Evolutionary conservation across 768 basidiomycete genomes (phyloP).

Genomic region (Leucocoprinus sp.): DNA sequence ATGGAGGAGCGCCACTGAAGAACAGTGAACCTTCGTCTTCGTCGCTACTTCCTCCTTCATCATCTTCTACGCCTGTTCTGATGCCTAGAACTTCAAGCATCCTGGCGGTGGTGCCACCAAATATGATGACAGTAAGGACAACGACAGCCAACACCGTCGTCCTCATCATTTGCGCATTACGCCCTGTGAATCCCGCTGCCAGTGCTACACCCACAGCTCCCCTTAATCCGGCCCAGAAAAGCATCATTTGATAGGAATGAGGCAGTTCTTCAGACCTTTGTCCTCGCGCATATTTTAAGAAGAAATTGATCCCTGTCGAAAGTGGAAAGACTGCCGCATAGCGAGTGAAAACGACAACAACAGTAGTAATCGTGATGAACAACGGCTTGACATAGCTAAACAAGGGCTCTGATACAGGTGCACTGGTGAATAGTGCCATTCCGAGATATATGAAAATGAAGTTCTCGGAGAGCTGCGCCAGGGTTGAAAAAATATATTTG

Average conservation of each 20-base stretch:
- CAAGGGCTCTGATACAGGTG: conserved; percentile 69
- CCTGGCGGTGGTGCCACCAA: conserved; percentile 93
- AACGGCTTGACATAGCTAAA: conserved; percentile 89
- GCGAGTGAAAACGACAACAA: conserved; percentile 90
- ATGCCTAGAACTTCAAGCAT: conserved; percentile 99
- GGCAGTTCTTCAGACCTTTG: conserved; percentile 87
- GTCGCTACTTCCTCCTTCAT: conserved; percentile 52
- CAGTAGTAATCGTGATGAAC: conserved; percentile 87
- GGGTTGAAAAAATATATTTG: conserved; percentile 91
- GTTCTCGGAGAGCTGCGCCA: conserved; percentile 94
- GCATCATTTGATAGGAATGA: conserved; percentile 98
- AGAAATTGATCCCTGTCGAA: conserved; percentile 89
- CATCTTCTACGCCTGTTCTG: conserved; percentile 90
- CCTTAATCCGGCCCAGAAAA: conserved; percentile 96
- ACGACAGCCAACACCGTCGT: conserved; percentile 95
- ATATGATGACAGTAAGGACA: conserved; percentile 87
- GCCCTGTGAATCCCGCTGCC: conserved; percentile 92
- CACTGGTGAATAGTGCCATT: conserved; percentile 87
- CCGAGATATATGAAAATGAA: conserved; percentile 99
- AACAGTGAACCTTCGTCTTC: conserved; percentile 37
- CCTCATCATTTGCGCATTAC: conserved; percentile 82
- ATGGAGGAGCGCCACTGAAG: conserved; percentile 18
- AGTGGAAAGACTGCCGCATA: conserved; percentile 95
- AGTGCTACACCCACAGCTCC: conserved; percentile 98
- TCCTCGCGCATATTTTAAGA: conserved; percentile 76